Conservation (phyloP, 2,329 filamentous ascomycete species). For the Macroventuria anomochaeta region DNA sequence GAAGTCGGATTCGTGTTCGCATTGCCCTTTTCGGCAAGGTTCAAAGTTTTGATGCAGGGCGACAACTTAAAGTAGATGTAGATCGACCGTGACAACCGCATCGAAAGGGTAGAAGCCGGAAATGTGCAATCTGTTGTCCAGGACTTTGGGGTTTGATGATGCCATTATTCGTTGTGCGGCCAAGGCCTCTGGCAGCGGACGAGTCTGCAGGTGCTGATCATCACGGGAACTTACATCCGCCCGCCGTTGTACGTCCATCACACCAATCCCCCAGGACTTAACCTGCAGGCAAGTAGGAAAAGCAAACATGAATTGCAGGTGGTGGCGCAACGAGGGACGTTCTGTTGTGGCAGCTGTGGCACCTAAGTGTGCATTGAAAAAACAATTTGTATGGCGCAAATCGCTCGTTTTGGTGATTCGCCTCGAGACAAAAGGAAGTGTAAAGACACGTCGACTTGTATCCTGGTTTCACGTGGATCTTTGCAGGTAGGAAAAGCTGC, state of each 20-base stretch:
- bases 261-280: neutral
- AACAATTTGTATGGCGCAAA: constrained; percentile 1
- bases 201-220: neutral
- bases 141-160: neutral
- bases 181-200: neutral
- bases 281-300: constrained; percentile 4
- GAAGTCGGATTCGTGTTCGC: constrained; percentile 8
- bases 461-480: neutral
- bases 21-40: neutral
- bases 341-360: constrained; percentile 2
- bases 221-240: neutral
- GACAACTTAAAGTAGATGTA: neutral
- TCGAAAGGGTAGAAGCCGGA: neutral
- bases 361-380: neutral
- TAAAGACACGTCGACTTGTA: constrained; percentile 9
- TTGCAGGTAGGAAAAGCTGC: neutral
- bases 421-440: constrained; percentile 1
- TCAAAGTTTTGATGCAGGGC: neutral
- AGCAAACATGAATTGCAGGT: neutral
- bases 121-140: neutral
- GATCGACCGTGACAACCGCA: neutral
- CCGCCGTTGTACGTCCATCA: constrained; percentile 1
- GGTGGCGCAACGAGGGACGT: constrained; percentile 3
- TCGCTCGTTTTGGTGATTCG: neutral
- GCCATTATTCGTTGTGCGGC: neutral